phyloP scores from a whole-genome alignment of 805 yeast genomes.

The Yarrowia hollandica region DNA sequence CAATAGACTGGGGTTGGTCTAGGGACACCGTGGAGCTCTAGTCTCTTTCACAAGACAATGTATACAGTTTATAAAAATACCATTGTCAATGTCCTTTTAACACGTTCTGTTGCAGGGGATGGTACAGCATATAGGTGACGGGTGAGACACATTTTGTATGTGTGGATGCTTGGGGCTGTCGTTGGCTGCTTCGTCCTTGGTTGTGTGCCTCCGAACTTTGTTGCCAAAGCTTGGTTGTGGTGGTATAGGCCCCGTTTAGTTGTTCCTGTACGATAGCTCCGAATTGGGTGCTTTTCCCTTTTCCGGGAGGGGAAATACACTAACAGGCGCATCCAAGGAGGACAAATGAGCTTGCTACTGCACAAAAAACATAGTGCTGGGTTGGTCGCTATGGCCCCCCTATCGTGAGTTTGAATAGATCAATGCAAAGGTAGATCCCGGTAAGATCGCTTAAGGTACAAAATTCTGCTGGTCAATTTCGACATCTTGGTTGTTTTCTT shows the following conservation, averaged over 20 bases:
- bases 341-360: too few relatives aligned
- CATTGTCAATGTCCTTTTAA: not conserved
- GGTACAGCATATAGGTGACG: not conserved
- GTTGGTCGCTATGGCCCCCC: too few relatives aligned
- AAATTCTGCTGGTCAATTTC: not conserved
- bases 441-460: conserved; percentile 7
- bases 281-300: not conserved
- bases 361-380: too few relatives aligned
- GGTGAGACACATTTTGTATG: not conserved
- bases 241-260: too few relatives aligned
- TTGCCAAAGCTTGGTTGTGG: conserved; percentile 1
- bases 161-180: too few relatives aligned
- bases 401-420: too few relatives aligned
- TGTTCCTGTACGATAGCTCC: too few relatives aligned
- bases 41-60: too few relatives aligned
- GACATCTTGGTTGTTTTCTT: not conserved
- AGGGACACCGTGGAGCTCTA: too few relatives aligned
- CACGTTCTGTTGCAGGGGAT: not conserved
- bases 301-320: not conserved
- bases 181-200: conserved; percentile 10
- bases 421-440: not conserved
- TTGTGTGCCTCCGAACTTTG: not conserved
- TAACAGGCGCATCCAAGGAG: too few relatives aligned
- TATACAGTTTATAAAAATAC: not conserved
- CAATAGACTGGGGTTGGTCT: too few relatives aligned